Percentiles rank a stretch among this genome's conserved stretches.
These are phyloP conservation scores for Pseudogymnoascus sp. DNA, from an alignment of 2,329 filamentous ascomycete genomes.

Conservation along the genomic window DNA sequence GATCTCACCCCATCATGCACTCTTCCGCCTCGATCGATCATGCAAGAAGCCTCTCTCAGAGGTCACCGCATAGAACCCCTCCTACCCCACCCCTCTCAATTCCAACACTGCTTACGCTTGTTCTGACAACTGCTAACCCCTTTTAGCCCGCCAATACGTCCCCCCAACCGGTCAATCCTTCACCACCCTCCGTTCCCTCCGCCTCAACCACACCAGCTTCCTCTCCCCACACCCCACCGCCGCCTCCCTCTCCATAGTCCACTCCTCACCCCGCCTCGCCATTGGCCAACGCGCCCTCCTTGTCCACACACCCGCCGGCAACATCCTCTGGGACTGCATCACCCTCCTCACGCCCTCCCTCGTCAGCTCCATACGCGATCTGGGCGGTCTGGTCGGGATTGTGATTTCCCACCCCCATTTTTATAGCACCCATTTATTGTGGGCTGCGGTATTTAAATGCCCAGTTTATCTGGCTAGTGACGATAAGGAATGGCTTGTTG, in stretches of 20 bases:
- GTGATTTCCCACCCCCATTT: slow-evolving; percentile 78
- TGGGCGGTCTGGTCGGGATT: slow-evolving; percentile 65
- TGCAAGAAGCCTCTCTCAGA: not conserved
- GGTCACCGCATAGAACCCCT: not conserved
- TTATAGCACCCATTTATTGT: slow-evolving; percentile 69
- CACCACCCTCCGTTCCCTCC: slow-evolving; percentile 49
- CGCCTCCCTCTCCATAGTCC: slow-evolving; percentile 40
- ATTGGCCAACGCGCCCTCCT: slow-evolving; percentile 73
- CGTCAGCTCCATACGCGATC: slow-evolving; percentile 46
- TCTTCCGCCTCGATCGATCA: not conserved
- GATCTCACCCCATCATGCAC: not conserved
- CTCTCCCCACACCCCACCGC: slow-evolving; percentile 45
- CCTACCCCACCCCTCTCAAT: not conserved
- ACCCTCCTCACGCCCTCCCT: slow-evolving; percentile 63
- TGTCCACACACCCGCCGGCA: slow-evolving; percentile 58
- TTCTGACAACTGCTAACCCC: not conserved
- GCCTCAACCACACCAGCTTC: slow-evolving; percentile 44
- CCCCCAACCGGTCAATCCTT: slow-evolving; percentile 59
- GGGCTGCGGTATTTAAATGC: slow-evolving; percentile 63
- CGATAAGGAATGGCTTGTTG: slow-evolving; percentile 59
- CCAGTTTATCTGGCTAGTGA: slow-evolving; percentile 62
- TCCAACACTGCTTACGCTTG: not conserved
- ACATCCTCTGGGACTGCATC: slow-evolving; percentile 75
- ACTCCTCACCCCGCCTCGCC: slow-evolving; percentile 53
- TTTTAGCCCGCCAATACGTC: slow-evolving; percentile 59